A percentile compares a stretch with the other conserved stretches of the same genome.
Evolutionary conservation across 371 early-diverging fungal genomes (phyloP).

Genomic region (Dichotomocladium elegans): DNA sequence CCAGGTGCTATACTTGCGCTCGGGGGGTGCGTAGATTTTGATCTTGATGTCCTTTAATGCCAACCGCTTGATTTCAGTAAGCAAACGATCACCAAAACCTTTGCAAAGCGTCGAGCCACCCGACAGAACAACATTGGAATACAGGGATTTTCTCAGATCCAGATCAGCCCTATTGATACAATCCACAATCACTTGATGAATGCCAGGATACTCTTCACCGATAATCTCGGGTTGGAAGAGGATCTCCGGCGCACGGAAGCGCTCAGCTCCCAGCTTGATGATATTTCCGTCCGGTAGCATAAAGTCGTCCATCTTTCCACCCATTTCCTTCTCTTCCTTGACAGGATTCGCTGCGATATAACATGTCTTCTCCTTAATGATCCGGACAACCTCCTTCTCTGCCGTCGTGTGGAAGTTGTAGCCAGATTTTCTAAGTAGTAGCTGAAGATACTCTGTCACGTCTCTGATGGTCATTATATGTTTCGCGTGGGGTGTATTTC

Average conservation of each 20-base stretch:
- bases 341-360: conserved; percentile 87
- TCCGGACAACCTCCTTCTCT: conserved; percentile 90
- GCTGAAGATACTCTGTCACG: conserved; percentile 85
- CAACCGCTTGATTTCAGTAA: conserved; percentile 80
- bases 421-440: conserved; percentile 85
- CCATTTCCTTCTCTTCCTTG: conserved; percentile 86
- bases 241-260: conserved; percentile 84
- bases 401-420: conserved; percentile 86
- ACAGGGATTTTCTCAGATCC: conserved; percentile 86
- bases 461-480: conserved; percentile 58
- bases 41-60: conserved; percentile 89
- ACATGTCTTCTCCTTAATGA: conserved; percentile 94
- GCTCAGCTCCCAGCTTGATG: conserved; percentile 81
- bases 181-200: conserved; percentile 88
- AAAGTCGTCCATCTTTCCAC: conserved; percentile 72
- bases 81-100: conserved; percentile 84
- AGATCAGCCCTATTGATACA: conserved; percentile 88
- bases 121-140: conserved; percentile 86
- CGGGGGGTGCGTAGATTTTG: conserved; percentile 94
- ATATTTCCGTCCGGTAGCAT: conserved; percentile 89
- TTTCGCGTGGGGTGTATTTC: too few relatives aligned
- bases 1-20: conserved; percentile 97
- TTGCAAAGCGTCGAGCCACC: conserved; percentile 88
- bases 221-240: conserved; percentile 90
- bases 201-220: conserved; percentile 85